phyloP scores from a whole-genome alignment of 768 basidiomycete species.

The Boletus rubroflammeus region DNA sequence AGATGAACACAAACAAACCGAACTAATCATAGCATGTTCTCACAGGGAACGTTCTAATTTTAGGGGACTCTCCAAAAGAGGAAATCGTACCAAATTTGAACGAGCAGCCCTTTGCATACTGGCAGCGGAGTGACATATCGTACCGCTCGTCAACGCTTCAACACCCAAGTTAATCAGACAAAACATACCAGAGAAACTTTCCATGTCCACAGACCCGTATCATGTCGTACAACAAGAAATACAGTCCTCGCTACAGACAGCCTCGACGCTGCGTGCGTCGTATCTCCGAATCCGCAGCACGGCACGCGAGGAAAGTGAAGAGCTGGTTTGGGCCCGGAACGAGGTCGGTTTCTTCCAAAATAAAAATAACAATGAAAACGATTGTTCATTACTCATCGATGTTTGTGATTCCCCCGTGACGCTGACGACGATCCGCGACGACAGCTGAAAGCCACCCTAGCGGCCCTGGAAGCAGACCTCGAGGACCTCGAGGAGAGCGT shows the following conservation, averaged over 20 bases:
- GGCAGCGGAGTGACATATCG: background rate
- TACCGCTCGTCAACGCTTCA: background rate
- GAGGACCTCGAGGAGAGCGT: slow-evolving; percentile 96
- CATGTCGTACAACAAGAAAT: slow-evolving; percentile 85
- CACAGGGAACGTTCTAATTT: no score
- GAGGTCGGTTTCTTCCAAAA: slow-evolving; percentile 47
- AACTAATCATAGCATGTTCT: no score
- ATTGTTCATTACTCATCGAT: background rate
- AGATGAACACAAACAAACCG: no score
- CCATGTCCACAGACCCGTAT: slow-evolving; percentile 82
- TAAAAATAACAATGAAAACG: no score
- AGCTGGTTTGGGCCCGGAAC: slow-evolving; percentile 73
- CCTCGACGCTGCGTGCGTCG: slow-evolving; percentile 68
- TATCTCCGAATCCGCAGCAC: slow-evolving; percentile 76
- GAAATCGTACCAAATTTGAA: background rate
- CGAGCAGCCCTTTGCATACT: background rate
- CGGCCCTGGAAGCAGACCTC: slow-evolving; percentile 78
- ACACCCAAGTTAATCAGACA: background rate
- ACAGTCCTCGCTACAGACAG: slow-evolving; percentile 67
- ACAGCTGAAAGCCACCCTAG: slow-evolving; percentile 71
- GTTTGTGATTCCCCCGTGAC: background rate
- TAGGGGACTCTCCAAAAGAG: background rate
- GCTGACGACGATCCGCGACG: background rate
- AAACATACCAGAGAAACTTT: background rate
- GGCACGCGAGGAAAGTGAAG: slow-evolving; percentile 71